Conservation (phyloP, 1,284 basidiomycete genomes). For the Heterobasidion irregulare region DNA sequence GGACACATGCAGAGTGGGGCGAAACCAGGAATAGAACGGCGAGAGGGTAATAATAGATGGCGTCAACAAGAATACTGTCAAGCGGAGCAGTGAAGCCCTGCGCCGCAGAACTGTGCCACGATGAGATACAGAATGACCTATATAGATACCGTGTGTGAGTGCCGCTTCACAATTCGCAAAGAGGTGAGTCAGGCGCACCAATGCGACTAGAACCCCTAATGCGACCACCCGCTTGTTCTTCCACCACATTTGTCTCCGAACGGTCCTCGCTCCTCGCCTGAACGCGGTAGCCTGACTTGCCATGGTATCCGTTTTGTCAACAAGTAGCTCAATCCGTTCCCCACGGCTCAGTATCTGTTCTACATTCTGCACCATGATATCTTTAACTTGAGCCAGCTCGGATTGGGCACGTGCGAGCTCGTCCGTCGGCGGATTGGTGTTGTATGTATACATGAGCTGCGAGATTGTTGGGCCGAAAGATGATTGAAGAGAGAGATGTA, state of each 20-base stretch:
- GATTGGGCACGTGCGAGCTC: constrained; percentile 85
- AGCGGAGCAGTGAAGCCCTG: constrained; percentile 35
- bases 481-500: constrained; percentile 57
- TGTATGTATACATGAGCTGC: constrained; percentile 79
- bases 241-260: constrained; percentile 97
- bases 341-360: constrained; percentile 92
- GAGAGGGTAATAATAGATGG: not conserved
- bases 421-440: constrained; percentile 85
- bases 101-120: constrained; percentile 82
- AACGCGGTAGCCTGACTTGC: constrained; percentile 96
- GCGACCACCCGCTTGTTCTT: constrained; percentile 75
- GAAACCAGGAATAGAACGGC: not conserved
- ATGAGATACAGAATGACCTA: constrained; percentile 76
- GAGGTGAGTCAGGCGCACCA: constrained; percentile 47
- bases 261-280: constrained; percentile 79
- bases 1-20: not conserved
- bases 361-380: constrained; percentile 97
- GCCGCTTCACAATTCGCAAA: constrained; percentile 2
- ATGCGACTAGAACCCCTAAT: constrained; percentile 62
- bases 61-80: not conserved
- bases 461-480: constrained; percentile 60
- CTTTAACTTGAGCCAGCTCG: constrained; percentile 90
- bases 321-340: constrained; percentile 91
- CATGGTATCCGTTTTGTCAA: constrained; percentile 97
- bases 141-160: constrained; percentile 4